These are phyloP conservation scores for Fusarium sacchari DNA, from an alignment of 2,329 filamentous ascomycete species.

Conservation along the genomic window DNA sequence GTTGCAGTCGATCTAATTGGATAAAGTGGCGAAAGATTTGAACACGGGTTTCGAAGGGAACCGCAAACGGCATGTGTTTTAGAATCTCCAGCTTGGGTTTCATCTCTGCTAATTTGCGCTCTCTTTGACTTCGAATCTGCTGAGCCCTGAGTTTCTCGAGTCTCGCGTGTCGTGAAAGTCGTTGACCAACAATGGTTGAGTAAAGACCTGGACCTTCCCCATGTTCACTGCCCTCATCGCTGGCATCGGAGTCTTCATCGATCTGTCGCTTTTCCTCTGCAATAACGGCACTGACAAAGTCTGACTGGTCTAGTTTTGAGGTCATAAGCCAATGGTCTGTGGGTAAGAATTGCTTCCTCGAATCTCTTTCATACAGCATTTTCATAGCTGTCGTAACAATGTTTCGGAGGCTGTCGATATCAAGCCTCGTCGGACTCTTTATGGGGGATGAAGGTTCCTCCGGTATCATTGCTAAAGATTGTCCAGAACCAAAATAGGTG, in stretches of 20 bases:
- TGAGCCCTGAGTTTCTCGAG: slow-evolving; percentile 71
- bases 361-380: slow-evolving; percentile 94
- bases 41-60: slow-evolving; percentile 91
- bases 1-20: slow-evolving; percentile 67
- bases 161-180: slow-evolving; percentile 70
- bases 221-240: slow-evolving; percentile 50
- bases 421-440: slow-evolving; percentile 56
- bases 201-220: slow-evolving; percentile 40
- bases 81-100: slow-evolving; percentile 90
- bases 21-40: slow-evolving; percentile 95
- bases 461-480: neutral
- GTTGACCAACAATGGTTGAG: slow-evolving; percentile 61
- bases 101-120: slow-evolving; percentile 79
- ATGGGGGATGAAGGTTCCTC: neutral
- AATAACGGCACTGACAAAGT: slow-evolving; percentile 87
- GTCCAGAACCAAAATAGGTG: slow-evolving; percentile 42
- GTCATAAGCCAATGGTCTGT: slow-evolving; percentile 95
- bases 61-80: slow-evolving; percentile 96
- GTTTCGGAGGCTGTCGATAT: slow-evolving; percentile 80
- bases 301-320: slow-evolving; percentile 83
- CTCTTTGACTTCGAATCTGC: slow-evolving; percentile 73
- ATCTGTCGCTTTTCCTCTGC: slow-evolving; percentile 85
- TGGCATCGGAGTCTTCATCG: slow-evolving; percentile 57
- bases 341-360: slow-evolving; percentile 84
- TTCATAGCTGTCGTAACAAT: slow-evolving; percentile 82